Conservation (phyloP, 129 eudicot species). For the Flaveria brownii region DNA sequence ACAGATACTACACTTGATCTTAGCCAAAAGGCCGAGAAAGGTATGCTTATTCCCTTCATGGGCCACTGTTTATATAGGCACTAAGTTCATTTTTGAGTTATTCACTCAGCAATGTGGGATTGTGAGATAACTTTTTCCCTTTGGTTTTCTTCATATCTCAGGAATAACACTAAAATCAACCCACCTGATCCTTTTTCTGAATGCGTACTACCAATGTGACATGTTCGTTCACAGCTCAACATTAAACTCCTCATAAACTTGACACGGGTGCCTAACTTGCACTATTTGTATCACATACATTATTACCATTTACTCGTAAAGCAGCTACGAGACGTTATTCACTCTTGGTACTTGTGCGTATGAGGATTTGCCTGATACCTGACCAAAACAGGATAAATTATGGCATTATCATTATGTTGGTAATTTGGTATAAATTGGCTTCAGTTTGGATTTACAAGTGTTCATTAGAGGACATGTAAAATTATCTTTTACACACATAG, state of each 20-base stretch:
- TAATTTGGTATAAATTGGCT: neutral
- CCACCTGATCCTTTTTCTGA: too few relatives aligned
- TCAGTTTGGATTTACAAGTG: neutral
- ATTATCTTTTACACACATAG: too few relatives aligned
- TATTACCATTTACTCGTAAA: neutral
- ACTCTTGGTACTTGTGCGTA: neutral
- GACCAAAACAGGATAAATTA: too few relatives aligned
- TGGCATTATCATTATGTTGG: neutral
- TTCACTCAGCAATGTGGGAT: constrained; percentile 15
- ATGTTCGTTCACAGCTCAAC: neutral
- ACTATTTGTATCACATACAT: neutral
- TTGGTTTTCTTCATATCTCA: neutral
- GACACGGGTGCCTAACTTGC: neutral
- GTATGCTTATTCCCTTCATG: constrained; percentile 36
- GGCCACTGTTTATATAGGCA: neutral
- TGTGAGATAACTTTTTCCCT: neutral
- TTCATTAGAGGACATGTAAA: too few relatives aligned
- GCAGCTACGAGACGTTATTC: neutral
- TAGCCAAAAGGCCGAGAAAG: constrained; percentile 95
- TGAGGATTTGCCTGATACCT: too few relatives aligned
- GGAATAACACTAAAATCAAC: neutral
- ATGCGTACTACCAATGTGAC: neutral
- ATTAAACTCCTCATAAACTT: neutral
- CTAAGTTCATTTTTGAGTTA: neutral
- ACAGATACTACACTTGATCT: constrained; percentile 93